Evolutionary conservation across 352 stramenopile species (phyloP).

Genomic region (Globisporangium polare): DNA sequence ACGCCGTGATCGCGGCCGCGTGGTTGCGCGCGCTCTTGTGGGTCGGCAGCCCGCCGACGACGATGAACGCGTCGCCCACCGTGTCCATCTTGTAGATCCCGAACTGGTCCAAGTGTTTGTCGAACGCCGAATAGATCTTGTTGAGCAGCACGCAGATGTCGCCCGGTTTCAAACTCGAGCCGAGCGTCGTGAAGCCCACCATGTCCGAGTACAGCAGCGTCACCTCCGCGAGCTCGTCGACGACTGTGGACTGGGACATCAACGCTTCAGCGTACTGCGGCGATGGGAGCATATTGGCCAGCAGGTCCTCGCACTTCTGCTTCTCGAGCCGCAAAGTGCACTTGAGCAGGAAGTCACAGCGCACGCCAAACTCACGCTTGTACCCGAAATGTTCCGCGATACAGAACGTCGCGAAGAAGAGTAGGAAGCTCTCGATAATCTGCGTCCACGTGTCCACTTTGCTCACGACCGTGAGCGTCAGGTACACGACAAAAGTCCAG

Average conservation of each 20-base stretch:
- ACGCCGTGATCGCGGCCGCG: constrained; percentile 66
- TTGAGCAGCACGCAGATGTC: constrained; percentile 81
- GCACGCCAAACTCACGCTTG: constrained; percentile 56
- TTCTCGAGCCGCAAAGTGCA: constrained; percentile 73
- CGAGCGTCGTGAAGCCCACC: constrained; percentile 77
- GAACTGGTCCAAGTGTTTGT: constrained; percentile 73
- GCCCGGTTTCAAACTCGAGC: constrained; percentile 46
- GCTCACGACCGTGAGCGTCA: constrained; percentile 18
- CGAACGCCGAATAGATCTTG: constrained; percentile 78
- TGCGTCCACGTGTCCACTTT: constrained; percentile 30
- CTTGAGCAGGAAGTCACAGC: constrained; percentile 76
- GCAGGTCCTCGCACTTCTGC: constrained; percentile 76
- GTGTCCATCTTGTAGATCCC: constrained; percentile 89
- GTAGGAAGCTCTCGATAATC: constrained; percentile 33
- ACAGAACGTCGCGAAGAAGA: constrained; percentile 29
- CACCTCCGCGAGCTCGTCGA: constrained; percentile 79
- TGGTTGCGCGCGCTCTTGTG: constrained; percentile 75
- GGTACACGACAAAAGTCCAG: constrained; percentile 34
- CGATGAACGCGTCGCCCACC: constrained; percentile 83
- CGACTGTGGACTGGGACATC: constrained; percentile 68
- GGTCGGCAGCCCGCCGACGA: constrained; percentile 63
- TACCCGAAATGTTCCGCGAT: constrained; percentile 51
- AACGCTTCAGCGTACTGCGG: constrained; percentile 66
- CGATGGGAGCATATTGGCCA: constrained; percentile 85
- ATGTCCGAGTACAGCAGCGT: constrained; percentile 87